These are phyloP conservation scores for Lactarius trivialis DNA, from an alignment of 768 basidiomycete species.

Conservation along the genomic window DNA sequence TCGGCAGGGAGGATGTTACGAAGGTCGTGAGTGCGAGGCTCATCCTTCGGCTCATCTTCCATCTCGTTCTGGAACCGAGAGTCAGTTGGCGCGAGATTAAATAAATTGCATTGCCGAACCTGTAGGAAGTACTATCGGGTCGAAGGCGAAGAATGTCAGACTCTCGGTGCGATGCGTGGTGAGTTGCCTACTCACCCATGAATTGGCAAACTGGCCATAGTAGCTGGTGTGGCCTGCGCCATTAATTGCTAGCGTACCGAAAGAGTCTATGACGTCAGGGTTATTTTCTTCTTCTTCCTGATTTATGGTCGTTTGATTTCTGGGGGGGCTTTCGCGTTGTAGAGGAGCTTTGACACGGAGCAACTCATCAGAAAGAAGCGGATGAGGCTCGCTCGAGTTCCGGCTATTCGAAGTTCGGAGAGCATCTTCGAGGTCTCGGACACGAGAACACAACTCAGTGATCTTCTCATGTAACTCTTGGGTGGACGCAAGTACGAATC, in stretches of 20 bases:
- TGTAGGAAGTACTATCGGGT: slow-evolving; percentile 60
- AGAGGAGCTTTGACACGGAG: slow-evolving; percentile 70
- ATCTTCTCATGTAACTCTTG: slow-evolving; percentile 83
- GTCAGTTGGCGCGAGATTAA: slow-evolving; percentile 11
- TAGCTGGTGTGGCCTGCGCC: slow-evolving; percentile 69
- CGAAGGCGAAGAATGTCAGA: slow-evolving; percentile 21
- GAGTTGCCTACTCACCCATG: slow-evolving; percentile 48
- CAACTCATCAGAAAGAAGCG: slow-evolving; percentile 64
- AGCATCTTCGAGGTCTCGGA: slow-evolving; percentile 71
- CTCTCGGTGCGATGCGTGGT: background rate
- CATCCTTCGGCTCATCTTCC: slow-evolving; percentile 49
- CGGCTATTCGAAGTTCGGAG: slow-evolving; percentile 54
- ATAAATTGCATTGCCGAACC: slow-evolving; percentile 35
- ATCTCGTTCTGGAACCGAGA: slow-evolving; percentile 49
- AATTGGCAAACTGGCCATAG: slow-evolving; percentile 69
- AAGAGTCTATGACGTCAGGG: slow-evolving; percentile 70
- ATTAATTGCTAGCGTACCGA: slow-evolving; percentile 71
- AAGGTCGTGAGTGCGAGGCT: slow-evolving; percentile 40
- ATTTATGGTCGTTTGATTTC: slow-evolving; percentile 34
- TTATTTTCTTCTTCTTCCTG: slow-evolving; percentile 52
- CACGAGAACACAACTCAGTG: slow-evolving; percentile 60
- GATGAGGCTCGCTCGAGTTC: slow-evolving; percentile 54
- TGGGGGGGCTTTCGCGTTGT: slow-evolving; percentile 46
- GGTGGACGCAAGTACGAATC: slow-evolving; percentile 74
- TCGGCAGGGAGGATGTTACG: slow-evolving; percentile 54